Evolutionary conservation across 768 basidiomycete genomes (phyloP).

Genomic region (Gloeopeniophorella convolvens): DNA sequence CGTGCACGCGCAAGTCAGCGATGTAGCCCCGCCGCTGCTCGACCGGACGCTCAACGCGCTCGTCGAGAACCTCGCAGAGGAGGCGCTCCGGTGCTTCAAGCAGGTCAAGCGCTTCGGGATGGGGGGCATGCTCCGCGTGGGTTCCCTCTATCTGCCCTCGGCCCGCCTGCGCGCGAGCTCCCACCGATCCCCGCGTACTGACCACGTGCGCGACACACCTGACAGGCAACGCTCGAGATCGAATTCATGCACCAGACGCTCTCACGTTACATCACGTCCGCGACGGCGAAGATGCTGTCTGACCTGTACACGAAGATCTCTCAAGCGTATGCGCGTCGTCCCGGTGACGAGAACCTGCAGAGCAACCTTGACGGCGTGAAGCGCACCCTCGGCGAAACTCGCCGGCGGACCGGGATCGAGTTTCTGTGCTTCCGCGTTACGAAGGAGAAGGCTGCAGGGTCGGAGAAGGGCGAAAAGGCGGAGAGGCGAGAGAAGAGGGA

Average conservation of each 20-base stretch:
- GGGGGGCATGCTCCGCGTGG: constrained; percentile 95
- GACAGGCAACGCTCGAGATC: constrained; percentile 93
- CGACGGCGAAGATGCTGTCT: constrained; percentile 78
- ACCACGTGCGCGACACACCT: neutral
- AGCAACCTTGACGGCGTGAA: constrained; percentile 85
- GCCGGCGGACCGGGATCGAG: constrained; percentile 88
- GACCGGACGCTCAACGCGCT: constrained; percentile 76
- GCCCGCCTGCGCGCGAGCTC: too few species aligned
- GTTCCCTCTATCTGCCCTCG: constrained; percentile 27
- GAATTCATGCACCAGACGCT: constrained; percentile 98
- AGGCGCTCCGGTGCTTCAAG: constrained; percentile 79
- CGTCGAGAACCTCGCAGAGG: constrained; percentile 76
- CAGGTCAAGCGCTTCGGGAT: constrained; percentile 91
- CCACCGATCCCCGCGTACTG: too few species aligned
- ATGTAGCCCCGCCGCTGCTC: constrained; percentile 70
- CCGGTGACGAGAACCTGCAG: constrained; percentile 84
- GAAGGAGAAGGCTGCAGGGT: constrained; percentile 35
- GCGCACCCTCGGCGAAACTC: constrained; percentile 80
- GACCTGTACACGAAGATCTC: constrained; percentile 95
- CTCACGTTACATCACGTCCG: constrained; percentile 75
- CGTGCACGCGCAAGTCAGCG: constrained; percentile 86
- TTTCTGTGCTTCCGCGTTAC: constrained; percentile 88
- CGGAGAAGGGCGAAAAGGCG: constrained; percentile 14
- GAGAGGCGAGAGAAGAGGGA: constrained; percentile 14
- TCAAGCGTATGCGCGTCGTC: constrained; percentile 79